Evolutionary conservation across 1,284 basidiomycete genomes (phyloP).

Genomic region (Amylostereum areolatum): DNA sequence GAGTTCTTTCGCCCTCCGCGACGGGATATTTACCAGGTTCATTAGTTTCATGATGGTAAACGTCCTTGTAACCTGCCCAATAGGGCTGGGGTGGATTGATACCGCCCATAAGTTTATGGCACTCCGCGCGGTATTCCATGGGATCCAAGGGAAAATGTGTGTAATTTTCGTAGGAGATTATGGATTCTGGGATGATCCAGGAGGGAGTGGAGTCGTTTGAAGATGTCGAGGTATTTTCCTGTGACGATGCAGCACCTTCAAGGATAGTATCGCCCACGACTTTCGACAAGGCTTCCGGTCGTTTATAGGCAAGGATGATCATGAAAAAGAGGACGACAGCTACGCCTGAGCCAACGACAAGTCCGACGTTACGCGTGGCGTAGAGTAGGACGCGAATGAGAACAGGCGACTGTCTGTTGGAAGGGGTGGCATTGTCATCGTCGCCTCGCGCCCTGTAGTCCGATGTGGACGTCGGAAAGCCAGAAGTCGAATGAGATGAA

Average conservation of each 20-base stretch:
- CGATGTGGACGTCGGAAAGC: constrained; percentile 25
- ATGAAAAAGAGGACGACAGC: constrained; percentile 46
- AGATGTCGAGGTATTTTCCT: constrained; percentile 5
- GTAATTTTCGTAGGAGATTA: constrained; percentile 56
- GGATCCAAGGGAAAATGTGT: constrained; percentile 53
- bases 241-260: constrained; percentile 2
- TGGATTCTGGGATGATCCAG: constrained; percentile 17
- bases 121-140: constrained; percentile 49
- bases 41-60: constrained; percentile 38
- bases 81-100: constrained; percentile 48
- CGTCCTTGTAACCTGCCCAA: constrained; percentile 49
- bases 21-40: constrained; percentile 21
- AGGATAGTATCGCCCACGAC: constrained; percentile 31
- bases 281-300: constrained; percentile 40
- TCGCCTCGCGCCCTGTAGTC: constrained; percentile 37
- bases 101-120: constrained; percentile 39
- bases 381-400: constrained; percentile 4
- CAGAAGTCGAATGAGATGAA: constrained; percentile 33
- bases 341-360: constrained; percentile 41
- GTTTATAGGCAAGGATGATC: constrained; percentile 41
- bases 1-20: constrained; percentile 24
- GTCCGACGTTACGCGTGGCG: constrained; percentile 22
- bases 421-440: constrained; percentile 18
- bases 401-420: constrained; percentile 1
- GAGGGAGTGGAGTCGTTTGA: constrained; percentile 8